Percentiles rank a stretch among this genome's conserved stretches.
These are phyloP conservation scores for Saprolegnia parasitica DNA, from an alignment of 352 stramenopile genomes.

Conservation along the genomic window DNA sequence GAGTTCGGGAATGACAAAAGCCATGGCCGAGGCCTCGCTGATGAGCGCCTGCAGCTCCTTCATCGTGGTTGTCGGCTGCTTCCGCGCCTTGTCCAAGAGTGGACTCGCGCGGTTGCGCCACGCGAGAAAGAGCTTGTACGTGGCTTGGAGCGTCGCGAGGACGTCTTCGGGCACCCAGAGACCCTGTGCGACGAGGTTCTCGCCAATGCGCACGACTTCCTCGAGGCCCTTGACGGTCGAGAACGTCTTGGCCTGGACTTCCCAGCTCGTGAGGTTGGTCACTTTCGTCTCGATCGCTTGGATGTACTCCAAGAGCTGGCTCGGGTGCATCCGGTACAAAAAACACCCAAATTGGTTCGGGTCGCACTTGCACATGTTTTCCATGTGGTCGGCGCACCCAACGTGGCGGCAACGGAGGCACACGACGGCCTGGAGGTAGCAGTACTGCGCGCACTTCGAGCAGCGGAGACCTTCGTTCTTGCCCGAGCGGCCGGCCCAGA, in stretches of 20 bases:
- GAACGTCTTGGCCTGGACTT: neutral
- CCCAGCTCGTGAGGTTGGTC: neutral
- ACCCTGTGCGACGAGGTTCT: neutral
- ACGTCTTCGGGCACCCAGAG: neutral
- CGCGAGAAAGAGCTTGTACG: neutral
- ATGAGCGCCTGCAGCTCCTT: slow-evolving; percentile 31
- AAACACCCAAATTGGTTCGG: neutral
- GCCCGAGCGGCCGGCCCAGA: slow-evolving; percentile 74
- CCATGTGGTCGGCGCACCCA: slow-evolving; percentile 70
- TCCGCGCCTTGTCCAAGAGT: neutral
- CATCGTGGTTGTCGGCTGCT: slow-evolving; percentile 14
- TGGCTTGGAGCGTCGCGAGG: neutral
- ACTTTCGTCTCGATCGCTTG: slow-evolving; percentile 11
- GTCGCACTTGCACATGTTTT: slow-evolving; percentile 74
- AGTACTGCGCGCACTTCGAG: slow-evolving; percentile 76
- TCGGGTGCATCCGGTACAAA: slow-evolving; percentile 12
- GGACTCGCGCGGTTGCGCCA: neutral
- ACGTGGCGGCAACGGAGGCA: slow-evolving; percentile 71
- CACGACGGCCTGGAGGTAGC: slow-evolving; percentile 76
- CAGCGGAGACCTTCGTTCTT: slow-evolving; percentile 74
- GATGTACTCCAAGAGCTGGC: slow-evolving; percentile 20
- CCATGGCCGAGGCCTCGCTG: slow-evolving; percentile 32
- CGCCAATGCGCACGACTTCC: neutral
- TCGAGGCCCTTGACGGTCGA: slow-evolving; percentile 1
- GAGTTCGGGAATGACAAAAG: slow-evolving; percentile 32